phyloP scores from a whole-genome alignment of 345 rosid species.

The Turritis glabra region DNA sequence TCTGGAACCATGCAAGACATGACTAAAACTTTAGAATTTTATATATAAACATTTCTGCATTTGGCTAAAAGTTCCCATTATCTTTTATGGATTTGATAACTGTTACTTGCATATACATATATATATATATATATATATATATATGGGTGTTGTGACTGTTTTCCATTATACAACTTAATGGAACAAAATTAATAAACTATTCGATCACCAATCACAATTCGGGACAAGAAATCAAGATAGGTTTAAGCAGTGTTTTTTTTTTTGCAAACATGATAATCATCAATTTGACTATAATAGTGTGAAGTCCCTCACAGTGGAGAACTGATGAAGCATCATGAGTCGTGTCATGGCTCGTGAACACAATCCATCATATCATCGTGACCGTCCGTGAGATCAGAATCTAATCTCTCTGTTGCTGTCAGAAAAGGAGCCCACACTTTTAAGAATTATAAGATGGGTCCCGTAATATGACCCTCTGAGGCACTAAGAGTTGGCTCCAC shows the following conservation, averaged over 20 bases:
- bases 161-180: slow-evolving; percentile 7
- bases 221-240: slow-evolving; percentile 13
- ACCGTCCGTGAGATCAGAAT: slow-evolving; percentile 41
- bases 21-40: no score
- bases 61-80: slow-evolving; percentile 1
- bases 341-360: slow-evolving; percentile 40
- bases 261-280: slow-evolving; percentile 8
- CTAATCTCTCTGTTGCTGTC: slow-evolving; percentile 33
- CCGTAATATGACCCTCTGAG: slow-evolving; percentile 17
- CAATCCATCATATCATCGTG: slow-evolving; percentile 39
- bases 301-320: slow-evolving; percentile 1
- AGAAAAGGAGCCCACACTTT: slow-evolving; percentile 24
- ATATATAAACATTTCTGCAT: neutral
- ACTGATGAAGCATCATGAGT: slow-evolving; percentile 39
- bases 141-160: slow-evolving; percentile 17
- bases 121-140: no score
- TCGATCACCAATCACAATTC: neutral
- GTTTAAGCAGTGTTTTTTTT: slow-evolving; percentile 7
- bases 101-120: neutral
- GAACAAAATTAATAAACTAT: neutral
- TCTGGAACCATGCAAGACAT: neutral
- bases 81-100: neutral
- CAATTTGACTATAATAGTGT: slow-evolving; percentile 20
- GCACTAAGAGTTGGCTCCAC: slow-evolving; percentile 21
- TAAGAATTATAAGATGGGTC: slow-evolving; percentile 30